phyloP scores from a whole-genome alignment of 495 filamentous ascomycete genomes.

The Trichocladium antarcticum region DNA sequence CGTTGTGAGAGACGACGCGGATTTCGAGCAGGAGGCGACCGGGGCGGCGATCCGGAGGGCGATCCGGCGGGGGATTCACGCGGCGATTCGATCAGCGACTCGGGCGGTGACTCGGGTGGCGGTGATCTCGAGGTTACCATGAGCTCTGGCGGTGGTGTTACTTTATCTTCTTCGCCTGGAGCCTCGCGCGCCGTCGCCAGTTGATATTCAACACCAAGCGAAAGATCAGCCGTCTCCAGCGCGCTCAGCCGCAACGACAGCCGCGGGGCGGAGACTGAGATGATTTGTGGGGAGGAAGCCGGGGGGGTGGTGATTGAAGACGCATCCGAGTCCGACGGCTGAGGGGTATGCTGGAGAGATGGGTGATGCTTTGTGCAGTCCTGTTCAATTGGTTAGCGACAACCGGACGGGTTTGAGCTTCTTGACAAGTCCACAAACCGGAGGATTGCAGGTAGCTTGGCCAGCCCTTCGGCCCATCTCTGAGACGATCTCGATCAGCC shows the following conservation, averaged over 20 bases:
- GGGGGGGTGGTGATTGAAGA: constrained; percentile 19
- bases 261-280: constrained; percentile 23
- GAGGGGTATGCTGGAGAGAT: constrained; percentile 21
- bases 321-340: constrained; percentile 21
- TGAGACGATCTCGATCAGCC: constrained; percentile 53
- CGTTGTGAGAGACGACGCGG: constrained; percentile 22
- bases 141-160: not conserved
- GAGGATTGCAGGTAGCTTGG: constrained; percentile 55
- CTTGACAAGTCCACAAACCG: constrained; percentile 23
- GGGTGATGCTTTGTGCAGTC: constrained; percentile 16
- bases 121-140: constrained; percentile 8
- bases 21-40: constrained; percentile 20
- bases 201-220: constrained; percentile 1
- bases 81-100: constrained; percentile 1
- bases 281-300: constrained; percentile 17
- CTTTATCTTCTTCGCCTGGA: not conserved
- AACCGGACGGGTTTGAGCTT: not conserved
- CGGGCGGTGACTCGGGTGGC: not conserved
- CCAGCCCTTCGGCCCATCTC: constrained; percentile 72
- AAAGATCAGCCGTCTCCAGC: constrained; percentile 15
- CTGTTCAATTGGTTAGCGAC: constrained; percentile 9
- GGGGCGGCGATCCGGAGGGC: constrained; percentile 3
- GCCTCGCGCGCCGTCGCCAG: not conserved
- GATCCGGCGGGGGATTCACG: not conserved
- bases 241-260: constrained; percentile 26